Base-by-base conservation (phyloP, 495 filamentous ascomycete genomes). In the Baudoinia panamericana region DNA sequence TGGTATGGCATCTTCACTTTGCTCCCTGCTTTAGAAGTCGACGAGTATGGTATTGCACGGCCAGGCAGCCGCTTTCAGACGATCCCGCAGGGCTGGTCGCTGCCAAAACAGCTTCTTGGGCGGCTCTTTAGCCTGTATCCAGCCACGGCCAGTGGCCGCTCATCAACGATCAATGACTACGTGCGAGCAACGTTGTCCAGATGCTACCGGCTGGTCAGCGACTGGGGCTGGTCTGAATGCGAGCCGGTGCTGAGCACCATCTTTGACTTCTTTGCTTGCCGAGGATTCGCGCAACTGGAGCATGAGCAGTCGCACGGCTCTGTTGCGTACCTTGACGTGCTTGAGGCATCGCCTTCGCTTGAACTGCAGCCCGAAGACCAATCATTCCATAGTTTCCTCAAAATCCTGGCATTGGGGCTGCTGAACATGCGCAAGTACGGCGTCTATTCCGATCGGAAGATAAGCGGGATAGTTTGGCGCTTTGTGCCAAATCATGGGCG, bases 331-430 rank as follows among this genome's bases (percentile, higher is more conserved):
- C 72, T 96, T 5, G 76, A 84, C 38, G 59, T 78, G 31, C 75
- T 96, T 2, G 68, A 77, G 36, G 52, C 61, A 19, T 63, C 65
- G 12, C 82, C 80, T 6, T 65, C 64, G 1, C 57, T 94, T 12
- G 63, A 68, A 10, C 58, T 80, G 23, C 64, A 70, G 32, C 59
- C 71, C 4, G 75, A 77, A 20, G 90, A 97, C 51, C 71, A 73
- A n/a, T 83, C 84, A 44, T 97, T 97, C 48, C 82, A 93, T 56
- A 78, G 93, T n/a, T 75, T 94, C 40, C 67, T 95, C 30, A 97
- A 97, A 54, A 74, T 84, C 16, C 61, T 94, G 30, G 85, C 71
- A 12, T 58, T 75, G 45, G 76, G 77, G 8, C 67, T 95, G 22
- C 70, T 70, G 22, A 69, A 72, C 10, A 61, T 92, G 41, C 61